Conservation (phyloP, 1,139 yeast species). For the Candida tunisiensis region DNA sequence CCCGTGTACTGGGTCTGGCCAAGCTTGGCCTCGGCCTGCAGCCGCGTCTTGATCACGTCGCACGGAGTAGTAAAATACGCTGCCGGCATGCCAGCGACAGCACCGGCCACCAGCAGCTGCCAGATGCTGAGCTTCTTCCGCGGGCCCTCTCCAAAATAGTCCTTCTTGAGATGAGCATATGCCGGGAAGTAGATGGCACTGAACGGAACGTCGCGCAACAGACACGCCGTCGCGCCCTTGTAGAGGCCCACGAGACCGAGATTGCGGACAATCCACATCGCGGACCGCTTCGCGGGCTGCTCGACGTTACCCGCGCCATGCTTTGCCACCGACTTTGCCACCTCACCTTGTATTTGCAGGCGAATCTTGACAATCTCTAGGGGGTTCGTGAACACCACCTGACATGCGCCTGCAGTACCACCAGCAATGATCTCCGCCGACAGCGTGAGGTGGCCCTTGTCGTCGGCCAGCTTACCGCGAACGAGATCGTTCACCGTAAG, state of each 20-base stretch:
- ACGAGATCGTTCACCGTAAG: conserved; percentile 85
- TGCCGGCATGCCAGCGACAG: conserved; percentile 95
- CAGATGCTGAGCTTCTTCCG: conserved; percentile 46
- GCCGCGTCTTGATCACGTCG: conserved; percentile 89
- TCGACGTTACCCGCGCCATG: conserved; percentile 5
- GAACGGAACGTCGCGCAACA: conserved; percentile 91
- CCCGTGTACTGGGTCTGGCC: conserved; percentile 70
- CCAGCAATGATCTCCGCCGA: conserved; percentile 76
- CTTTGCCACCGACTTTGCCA: conserved; percentile 25
- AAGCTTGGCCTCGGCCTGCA: conserved; percentile 68
- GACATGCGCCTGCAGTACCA: conserved; percentile 92
- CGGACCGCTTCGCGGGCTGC: conserved; percentile 30
- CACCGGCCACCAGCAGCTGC: conserved; percentile 81
- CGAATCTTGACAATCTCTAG: conserved; percentile 91
- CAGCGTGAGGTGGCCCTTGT: conserved; percentile 40
- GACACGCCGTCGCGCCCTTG: conserved; percentile 84
- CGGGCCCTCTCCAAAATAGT: conserved; percentile 75
- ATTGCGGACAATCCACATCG: conserved; percentile 57
- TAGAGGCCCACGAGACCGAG: conserved; percentile 78
- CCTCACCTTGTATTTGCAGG: conserved; percentile 84
- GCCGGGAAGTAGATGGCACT: conserved; percentile 97
- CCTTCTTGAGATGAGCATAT: conserved; percentile 80
- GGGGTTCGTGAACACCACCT: conserved; percentile 91
- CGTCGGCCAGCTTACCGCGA: conserved; percentile 51
- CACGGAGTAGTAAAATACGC: conserved; percentile 94